phyloP scores from a whole-genome alignment of 805 yeast genomes.

The Candida silvatica region DNA sequence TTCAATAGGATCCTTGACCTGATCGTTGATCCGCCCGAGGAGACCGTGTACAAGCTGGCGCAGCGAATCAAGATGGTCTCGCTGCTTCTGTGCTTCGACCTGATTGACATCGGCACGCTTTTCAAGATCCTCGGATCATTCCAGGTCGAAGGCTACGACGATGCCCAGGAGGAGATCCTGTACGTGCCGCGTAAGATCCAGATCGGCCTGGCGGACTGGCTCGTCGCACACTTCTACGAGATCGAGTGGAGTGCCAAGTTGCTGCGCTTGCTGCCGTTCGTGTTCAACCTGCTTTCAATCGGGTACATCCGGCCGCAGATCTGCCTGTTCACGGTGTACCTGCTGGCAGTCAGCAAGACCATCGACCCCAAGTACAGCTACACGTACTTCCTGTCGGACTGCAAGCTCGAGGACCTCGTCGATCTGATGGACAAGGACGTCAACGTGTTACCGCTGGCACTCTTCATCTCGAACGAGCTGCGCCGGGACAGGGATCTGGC shows the following conservation, averaged over 20 bases:
- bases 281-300: slow-evolving; percentile 19
- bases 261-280: slow-evolving; percentile 13
- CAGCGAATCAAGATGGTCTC: slow-evolving; percentile 10
- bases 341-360: slow-evolving; percentile 9
- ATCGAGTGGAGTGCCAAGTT: slow-evolving; percentile 13
- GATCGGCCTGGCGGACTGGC: slow-evolving; percentile 11
- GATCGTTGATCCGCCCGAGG: slow-evolving; percentile 10
- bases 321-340: slow-evolving; percentile 12
- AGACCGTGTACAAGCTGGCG: slow-evolving; percentile 7
- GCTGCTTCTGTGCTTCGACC: slow-evolving; percentile 13
- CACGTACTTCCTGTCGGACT: slow-evolving; percentile 14
- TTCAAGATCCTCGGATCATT: slow-evolving; percentile 14
- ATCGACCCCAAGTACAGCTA: slow-evolving; percentile 14
- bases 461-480: slow-evolving; percentile 9
- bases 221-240: slow-evolving; percentile 14
- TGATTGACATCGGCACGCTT: slow-evolving; percentile 15
- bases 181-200: slow-evolving; percentile 12
- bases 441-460: slow-evolving; percentile 9
- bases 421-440: slow-evolving; percentile 15
- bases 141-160: slow-evolving; percentile 13
- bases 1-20: slow-evolving; percentile 13
- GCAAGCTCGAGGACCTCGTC: slow-evolving; percentile 12
- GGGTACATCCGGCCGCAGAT: slow-evolving; percentile 19
- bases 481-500: too few species aligned
- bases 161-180: too few species aligned